Conservation (phyloP, 2,329 filamentous ascomycete species). For the Arthrobotrys megalospora region DNA sequence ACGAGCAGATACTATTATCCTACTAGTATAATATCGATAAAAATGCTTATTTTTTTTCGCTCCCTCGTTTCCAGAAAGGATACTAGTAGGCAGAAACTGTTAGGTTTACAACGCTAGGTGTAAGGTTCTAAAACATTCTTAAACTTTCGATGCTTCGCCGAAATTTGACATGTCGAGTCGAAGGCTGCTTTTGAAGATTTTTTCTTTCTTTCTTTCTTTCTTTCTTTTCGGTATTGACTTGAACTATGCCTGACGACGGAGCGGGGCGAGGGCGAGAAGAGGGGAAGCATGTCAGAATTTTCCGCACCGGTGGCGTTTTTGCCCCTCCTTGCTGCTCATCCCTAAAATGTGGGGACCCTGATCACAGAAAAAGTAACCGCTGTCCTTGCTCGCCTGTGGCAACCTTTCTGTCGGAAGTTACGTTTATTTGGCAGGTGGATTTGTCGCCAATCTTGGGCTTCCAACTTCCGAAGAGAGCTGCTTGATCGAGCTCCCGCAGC, state of each 20-base stretch:
- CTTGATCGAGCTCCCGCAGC: slow-evolving; percentile 40
- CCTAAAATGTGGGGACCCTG: slow-evolving; percentile 32
- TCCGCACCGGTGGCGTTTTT: slow-evolving; percentile 19
- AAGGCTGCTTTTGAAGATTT: background rate
- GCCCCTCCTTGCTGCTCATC: slow-evolving; percentile 20
- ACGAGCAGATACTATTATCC: slow-evolving; percentile 32
- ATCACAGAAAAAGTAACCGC: slow-evolving; percentile 26
- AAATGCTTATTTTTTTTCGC: slow-evolving; percentile 29
- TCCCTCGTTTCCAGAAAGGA: slow-evolving; percentile 7
- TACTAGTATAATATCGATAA: slow-evolving; percentile 28
- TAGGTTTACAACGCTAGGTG: slow-evolving; percentile 9
- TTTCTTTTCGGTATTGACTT: slow-evolving; percentile 4
- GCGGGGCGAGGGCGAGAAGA: slow-evolving; percentile 11
- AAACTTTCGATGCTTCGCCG: slow-evolving; percentile 22
- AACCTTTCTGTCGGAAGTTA: slow-evolving; percentile 23
- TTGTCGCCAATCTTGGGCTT: slow-evolving; percentile 14
- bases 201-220: background rate
- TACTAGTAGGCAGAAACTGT: slow-evolving; percentile 8
- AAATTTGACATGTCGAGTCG: slow-evolving; percentile 21
- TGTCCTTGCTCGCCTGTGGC: slow-evolving; percentile 29
- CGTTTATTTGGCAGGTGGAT: slow-evolving; percentile 40
- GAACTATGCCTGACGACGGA: slow-evolving; percentile 13
- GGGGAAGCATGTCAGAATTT: slow-evolving; percentile 33
- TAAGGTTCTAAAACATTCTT: slow-evolving; percentile 32
- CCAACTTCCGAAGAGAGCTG: slow-evolving; percentile 4